Evolutionary conservation across 1,139 yeast species (phyloP).

Genomic region (Lizanozyma gosingica): DNA sequence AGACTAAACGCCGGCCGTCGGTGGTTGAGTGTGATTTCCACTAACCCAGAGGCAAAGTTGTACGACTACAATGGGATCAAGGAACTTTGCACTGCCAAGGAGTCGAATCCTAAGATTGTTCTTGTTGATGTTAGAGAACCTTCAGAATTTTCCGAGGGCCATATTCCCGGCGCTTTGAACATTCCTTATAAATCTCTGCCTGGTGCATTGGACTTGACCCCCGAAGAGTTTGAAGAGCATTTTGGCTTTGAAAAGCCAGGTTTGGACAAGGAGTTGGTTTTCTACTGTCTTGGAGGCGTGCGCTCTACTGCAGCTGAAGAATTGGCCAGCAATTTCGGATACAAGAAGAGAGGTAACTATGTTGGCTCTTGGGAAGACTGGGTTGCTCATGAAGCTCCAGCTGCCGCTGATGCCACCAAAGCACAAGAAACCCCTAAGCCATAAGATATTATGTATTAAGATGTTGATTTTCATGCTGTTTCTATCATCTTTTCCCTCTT

Average conservation of each 20-base stretch:
- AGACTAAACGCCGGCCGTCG: too few species aligned
- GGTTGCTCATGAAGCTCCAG: conserved; percentile 40
- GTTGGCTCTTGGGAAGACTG: conserved; percentile 84
- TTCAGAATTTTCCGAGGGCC: conserved; percentile 59
- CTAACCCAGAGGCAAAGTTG: conserved; percentile 26
- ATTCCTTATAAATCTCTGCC: conserved; percentile 89
- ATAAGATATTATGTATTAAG: too few species aligned
- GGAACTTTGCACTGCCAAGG: conserved; percentile 22
- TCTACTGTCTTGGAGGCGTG: conserved; percentile 90
- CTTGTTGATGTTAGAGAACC: conserved; percentile 93
- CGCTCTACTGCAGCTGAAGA: conserved; percentile 89
- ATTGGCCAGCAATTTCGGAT: conserved; percentile 85
- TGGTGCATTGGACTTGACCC: conserved; percentile 77
- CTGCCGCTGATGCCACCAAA: background rate
- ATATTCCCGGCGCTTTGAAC: conserved; percentile 77
- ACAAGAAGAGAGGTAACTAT: conserved; percentile 67
- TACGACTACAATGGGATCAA: conserved; percentile 32
- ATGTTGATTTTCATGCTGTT: too few species aligned
- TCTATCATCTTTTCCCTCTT: too few species aligned
- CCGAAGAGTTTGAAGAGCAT: conserved; percentile 69
- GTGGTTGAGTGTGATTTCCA: background rate
- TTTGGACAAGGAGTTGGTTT: conserved; percentile 62
- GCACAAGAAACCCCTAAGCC: too few species aligned
- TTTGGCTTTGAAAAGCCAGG: conserved; percentile 84
- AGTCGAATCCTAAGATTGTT: conserved; percentile 31